A percentile compares a stretch with the other conserved stretches of the same genome.
These are phyloP conservation scores for Cladosporium oxysporum DNA, from an alignment of 2,329 filamentous ascomycete species.

Conservation along the genomic window DNA sequence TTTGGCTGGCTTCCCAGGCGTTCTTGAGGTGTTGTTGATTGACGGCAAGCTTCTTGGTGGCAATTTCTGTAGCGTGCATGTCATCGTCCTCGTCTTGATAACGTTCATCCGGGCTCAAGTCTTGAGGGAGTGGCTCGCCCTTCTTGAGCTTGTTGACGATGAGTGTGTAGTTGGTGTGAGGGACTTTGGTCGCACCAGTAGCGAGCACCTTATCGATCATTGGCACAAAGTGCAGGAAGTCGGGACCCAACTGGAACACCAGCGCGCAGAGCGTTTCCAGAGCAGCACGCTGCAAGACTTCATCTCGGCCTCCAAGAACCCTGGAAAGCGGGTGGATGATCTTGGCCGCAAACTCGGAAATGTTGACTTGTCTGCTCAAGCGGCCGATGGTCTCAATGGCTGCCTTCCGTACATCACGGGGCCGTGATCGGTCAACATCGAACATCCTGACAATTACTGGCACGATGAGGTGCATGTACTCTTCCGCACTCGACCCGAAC, in stretches of 20 bases:
- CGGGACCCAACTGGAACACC: conserved; percentile 92
- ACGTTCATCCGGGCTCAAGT: conserved; percentile 81
- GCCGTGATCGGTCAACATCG: conserved; percentile 61
- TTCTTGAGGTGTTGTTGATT: conserved; percentile 97
- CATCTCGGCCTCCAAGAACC: conserved; percentile 73
- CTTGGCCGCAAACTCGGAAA: conserved; percentile 93
- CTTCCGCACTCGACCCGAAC: conserved; percentile 92
- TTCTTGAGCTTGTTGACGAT: conserved; percentile 91
- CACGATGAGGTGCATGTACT: conserved; percentile 99
- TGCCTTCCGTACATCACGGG: conserved; percentile 73
- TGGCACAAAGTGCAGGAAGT: conserved; percentile 91
- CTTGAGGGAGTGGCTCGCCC: conserved; percentile 90
- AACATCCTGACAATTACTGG: conserved; percentile 94
- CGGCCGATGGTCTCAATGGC: conserved; percentile 95
- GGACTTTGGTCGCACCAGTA: conserved; percentile 70
- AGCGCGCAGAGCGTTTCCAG: conserved; percentile 92
- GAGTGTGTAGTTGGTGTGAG: conserved; percentile 88
- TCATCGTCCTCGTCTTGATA: conserved; percentile 73
- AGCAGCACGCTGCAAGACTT: conserved; percentile 73
- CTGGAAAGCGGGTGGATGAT: conserved; percentile 93
- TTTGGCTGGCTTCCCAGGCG: conserved; percentile 95
- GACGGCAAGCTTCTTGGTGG: conserved; percentile 91
- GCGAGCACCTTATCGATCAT: conserved; percentile 82
- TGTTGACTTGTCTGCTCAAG: conserved; percentile 91
- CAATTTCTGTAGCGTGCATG: conserved; percentile 76